Conservation (phyloP, 768 basidiomycete species). For the Kwoniella botswanensis region DNA sequence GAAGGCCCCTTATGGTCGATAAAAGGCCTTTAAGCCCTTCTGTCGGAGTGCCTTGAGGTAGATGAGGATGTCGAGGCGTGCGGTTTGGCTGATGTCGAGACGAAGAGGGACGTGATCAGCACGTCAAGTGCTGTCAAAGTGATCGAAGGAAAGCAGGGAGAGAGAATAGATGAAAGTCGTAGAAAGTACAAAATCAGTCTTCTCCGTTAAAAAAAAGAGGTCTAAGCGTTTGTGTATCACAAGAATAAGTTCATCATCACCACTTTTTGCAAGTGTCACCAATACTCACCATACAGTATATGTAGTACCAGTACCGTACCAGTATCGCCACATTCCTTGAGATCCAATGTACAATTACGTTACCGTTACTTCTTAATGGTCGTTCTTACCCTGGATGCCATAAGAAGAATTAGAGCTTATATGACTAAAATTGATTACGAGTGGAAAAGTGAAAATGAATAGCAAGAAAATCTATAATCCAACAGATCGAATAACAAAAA, state of each 20-base stretch:
- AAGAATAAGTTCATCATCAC: background rate
- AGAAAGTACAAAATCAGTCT: background rate
- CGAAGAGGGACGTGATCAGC: no score
- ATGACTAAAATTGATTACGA: slow-evolving; percentile 1
- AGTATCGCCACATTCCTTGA: background rate
- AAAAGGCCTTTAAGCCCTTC: no score
- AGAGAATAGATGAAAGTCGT: background rate
- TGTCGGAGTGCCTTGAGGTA: no score
- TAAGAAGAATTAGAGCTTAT: background rate
- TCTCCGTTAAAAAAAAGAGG: background rate
- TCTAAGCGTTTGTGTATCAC: background rate
- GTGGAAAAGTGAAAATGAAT: background rate
- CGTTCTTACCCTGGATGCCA: background rate
- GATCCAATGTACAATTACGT: background rate
- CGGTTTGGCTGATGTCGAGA: no score
- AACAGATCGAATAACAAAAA: no score
- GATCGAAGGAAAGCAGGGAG: no score
- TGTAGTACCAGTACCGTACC: background rate
- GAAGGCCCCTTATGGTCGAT: no score
- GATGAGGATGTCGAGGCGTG: no score
- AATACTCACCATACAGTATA: background rate
- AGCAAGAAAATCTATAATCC: no score
- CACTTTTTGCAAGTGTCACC: background rate
- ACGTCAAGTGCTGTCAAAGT: no score
- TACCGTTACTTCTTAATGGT: background rate